These are phyloP conservation scores for Saitozyma podzolica DNA, from an alignment of 768 basidiomycete species.

Conservation along the genomic window DNA sequence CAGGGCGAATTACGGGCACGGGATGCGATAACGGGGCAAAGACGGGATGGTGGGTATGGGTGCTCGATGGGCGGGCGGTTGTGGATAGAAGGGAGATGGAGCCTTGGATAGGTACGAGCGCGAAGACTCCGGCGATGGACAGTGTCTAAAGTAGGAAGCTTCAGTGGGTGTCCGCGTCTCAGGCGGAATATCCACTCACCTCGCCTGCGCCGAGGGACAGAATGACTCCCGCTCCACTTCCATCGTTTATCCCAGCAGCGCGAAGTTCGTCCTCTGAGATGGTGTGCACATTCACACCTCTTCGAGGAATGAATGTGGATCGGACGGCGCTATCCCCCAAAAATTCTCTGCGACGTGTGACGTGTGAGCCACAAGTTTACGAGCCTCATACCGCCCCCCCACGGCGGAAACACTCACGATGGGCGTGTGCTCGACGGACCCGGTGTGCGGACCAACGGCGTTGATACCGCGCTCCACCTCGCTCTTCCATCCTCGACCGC, in stretches of 20 bases:
- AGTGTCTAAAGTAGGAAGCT: slow-evolving; percentile 56
- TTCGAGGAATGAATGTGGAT: slow-evolving; percentile 14
- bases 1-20: slow-evolving; percentile 60
- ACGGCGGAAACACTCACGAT: too few species aligned
- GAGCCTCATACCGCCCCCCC: too few species aligned
- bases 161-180: slow-evolving; percentile 7
- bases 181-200: too few species aligned
- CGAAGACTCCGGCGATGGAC: slow-evolving; percentile 69
- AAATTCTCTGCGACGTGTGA: too few species aligned
- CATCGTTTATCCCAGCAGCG: slow-evolving; percentile 12
- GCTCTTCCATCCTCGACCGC: not conserved
- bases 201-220: slow-evolving; percentile 30
- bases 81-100: slow-evolving; percentile 64
- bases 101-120: slow-evolving; percentile 65
- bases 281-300: slow-evolving; percentile 19
- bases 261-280: slow-evolving; percentile 10
- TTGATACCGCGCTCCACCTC: not conserved
- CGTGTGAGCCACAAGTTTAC: too few species aligned
- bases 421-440: too few species aligned
- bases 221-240: slow-evolving; percentile 16
- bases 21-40: slow-evolving; percentile 81
- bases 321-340: too few species aligned
- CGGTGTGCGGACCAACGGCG: too few species aligned
- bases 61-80: slow-evolving; percentile 34
- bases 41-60: slow-evolving; percentile 56